Evolutionary conservation across 306 rosid species (phyloP), one percentile per base, ranked within the genome.

Genomic region (Citrullus amarus): DNA sequence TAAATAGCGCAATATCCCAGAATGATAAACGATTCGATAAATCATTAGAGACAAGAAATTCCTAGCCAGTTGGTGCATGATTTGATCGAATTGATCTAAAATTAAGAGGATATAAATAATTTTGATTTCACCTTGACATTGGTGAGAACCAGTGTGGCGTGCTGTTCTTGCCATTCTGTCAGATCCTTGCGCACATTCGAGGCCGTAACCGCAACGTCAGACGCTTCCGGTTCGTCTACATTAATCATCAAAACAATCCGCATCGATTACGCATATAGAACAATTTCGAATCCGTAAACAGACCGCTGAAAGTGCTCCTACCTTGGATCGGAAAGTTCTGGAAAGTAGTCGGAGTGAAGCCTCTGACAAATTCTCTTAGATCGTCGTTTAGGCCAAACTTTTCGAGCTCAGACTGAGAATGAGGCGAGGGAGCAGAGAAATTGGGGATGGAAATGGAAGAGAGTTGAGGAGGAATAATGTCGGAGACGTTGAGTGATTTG

Each of bases 141-240:
- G 17, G 94, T 90, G 79, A 96, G 91, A 79, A 96, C 96, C 70
- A 96, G 81, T 71, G 87, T 96, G 41, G 99, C 99, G 84, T 96
- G 99, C 65, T 86, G 88, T 88, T 96, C 99, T 85, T 96, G 99
- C 90, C 96, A 96, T 82, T 91, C 98, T 62, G 89, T 90, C 81
- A 92, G 98, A 90, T 96, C 99, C 82, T 91, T 92, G 34, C 99
- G 82, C 69, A 96, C 94, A 85, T 96, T 96, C 78, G 97, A 86
- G 16, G 79, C 85, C 76, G 89, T 84, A 36, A 92, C 79, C 2
- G 90, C 66, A 59, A 75, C 88, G 75, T 92, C 93, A 60, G 89
- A 88, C 62, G 67, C 89, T 84, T 88, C 93, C 36, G 89, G 39
- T 75, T 82, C 98, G 82, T 92, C 99, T 96, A 66, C 88, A 86